These are phyloP conservation scores for Chrysophaeum taylorii DNA, from an alignment of 352 stramenopile species.

Conservation along the genomic window DNA sequence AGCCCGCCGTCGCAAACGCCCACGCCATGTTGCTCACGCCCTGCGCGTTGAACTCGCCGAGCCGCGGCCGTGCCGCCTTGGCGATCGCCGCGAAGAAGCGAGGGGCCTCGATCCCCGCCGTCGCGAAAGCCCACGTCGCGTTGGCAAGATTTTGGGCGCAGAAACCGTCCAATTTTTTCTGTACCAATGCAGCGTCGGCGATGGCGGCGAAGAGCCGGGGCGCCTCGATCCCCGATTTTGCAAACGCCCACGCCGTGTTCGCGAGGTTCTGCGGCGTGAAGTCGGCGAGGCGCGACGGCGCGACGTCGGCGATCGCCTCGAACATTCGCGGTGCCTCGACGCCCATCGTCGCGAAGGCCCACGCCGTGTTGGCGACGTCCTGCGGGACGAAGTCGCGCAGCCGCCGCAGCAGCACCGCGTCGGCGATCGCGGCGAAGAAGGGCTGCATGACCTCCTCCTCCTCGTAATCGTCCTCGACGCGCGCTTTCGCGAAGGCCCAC, in stretches of 20 bases:
- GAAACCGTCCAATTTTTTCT: too few species aligned
- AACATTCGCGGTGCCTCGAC: background rate
- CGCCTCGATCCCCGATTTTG: too few species aligned
- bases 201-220: too few species aligned
- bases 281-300: background rate
- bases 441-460: background rate
- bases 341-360: background rate
- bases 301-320: background rate
- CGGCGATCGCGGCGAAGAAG: conserved; percentile 1
- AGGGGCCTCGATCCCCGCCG: too few species aligned
- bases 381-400: background rate
- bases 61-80: too few species aligned
- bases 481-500: background rate
- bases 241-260: background rate
- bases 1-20: too few species aligned
- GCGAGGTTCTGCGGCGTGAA: background rate
- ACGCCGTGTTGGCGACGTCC: background rate
- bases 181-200: too few species aligned
- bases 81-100: too few species aligned
- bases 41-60: too few species aligned
- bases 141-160: too few species aligned
- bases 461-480: background rate
- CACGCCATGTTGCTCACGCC: too few species aligned
- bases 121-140: too few species aligned
- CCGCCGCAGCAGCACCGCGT: background rate